A percentile compares a stretch with the other conserved stretches of the same genome.
Evolutionary conservation across 1,284 basidiomycete species (phyloP).

Genomic region (Cryptococcus sp.): DNA sequence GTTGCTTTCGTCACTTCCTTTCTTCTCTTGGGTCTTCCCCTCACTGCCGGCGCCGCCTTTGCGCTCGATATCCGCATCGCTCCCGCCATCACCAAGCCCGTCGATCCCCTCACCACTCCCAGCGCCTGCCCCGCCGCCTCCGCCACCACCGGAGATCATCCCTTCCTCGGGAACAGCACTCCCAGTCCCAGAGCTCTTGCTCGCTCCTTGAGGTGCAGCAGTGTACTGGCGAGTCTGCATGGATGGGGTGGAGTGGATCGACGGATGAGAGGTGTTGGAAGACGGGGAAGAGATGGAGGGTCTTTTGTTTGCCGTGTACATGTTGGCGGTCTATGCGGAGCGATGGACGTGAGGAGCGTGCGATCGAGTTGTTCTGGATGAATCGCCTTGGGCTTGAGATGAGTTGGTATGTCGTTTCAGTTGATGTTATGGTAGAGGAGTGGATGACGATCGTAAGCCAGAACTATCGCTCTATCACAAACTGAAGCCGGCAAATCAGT

Average conservation of each 20-base stretch:
- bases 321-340: neutral
- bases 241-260: conserved; percentile 15
- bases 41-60: neutral
- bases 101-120: conserved; percentile 17
- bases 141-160: conserved; percentile 16
- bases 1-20: neutral
- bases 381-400: too few relatives aligned
- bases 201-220: neutral
- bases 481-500: too few relatives aligned
- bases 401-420: too few relatives aligned
- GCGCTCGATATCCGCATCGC: neutral
- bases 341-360: too few relatives aligned
- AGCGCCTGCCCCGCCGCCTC: conserved; percentile 19
- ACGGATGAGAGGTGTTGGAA: conserved; percentile 17
- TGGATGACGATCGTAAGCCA: too few relatives aligned
- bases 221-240: conserved; percentile 13
- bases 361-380: too few relatives aligned
- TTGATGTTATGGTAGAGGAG: too few relatives aligned
- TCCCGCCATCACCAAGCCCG: conserved; percentile 1
- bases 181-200: neutral
- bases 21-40: neutral
- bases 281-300: conserved; percentile 5
- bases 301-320: conserved; percentile 20
- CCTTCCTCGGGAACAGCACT: conserved; percentile 14
- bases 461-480: too few relatives aligned